Evolutionary conservation across 1,139 yeast species (phyloP), one percentile per base, ranked within the genome.

Genomic region (Debaryomyces sp.): DNA sequence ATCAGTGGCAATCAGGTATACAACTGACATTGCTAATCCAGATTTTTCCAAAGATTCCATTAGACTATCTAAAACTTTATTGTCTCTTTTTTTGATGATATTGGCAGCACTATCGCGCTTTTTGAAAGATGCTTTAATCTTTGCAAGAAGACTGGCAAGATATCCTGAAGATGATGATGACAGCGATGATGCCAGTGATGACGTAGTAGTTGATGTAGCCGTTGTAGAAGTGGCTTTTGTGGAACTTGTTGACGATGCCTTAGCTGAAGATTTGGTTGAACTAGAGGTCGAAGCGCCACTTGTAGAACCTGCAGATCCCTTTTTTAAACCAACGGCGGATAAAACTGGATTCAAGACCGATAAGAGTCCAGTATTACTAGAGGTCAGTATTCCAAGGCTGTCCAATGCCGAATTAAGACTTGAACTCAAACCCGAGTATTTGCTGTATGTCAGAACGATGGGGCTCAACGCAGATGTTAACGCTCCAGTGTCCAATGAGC

Each of bases 261-360:
- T 36, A 12, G 35, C 7, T 7, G 35, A 24, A 27, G 43, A 5
- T 13, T 17, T 4, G 50, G 18, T 46, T 29, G n/a, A 44, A 44
- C 22, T 53, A 55, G 45, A 59, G 49, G 45, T 55, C 51, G 36
- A 46, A 38, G 48, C 55, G 50, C 57, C 58, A 55, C 7, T 58
- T 43, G 38, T 41, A 42, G 26, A 55, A 18, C 23, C 15, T 33
- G 44, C 4, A 13, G 39, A 42, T 9, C 36, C 17, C 10, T 12
- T 23, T 13, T n/a, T 40, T 15, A 30, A 29, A 1, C 41, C 41
- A 15, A 21, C 43, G 21, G 23, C 22, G 27, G 33, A 48, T 22
- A 23, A 46, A 5, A 26, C 24, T 12, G 50, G 43, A 21, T 35
- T 30, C 17, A 44, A 34, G 6, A 10, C 35, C 7, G 60, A 53